Evolutionary conservation across 352 stramenopile species (phyloP).

Genomic region (Plasmopara muralis): DNA sequence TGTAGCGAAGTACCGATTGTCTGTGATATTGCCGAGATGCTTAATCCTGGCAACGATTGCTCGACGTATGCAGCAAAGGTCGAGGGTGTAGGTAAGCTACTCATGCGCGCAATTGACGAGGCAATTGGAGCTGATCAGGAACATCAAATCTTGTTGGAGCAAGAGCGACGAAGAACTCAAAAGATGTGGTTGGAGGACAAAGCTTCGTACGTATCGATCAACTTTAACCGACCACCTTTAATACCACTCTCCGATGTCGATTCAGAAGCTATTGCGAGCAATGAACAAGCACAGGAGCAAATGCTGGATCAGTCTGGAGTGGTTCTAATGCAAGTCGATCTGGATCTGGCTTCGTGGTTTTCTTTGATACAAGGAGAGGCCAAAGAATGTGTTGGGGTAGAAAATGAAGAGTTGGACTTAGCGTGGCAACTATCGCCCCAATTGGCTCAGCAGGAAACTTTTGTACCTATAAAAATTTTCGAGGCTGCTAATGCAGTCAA

Average conservation of each 20-base stretch:
- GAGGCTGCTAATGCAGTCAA: constrained; percentile 19
- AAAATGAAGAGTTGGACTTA: constrained; percentile 1
- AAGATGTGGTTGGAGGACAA: constrained; percentile 32
- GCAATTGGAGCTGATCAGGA: constrained; percentile 27
- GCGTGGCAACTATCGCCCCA: constrained; percentile 40
- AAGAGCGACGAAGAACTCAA: constrained; percentile 24
- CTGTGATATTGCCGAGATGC: constrained; percentile 24
- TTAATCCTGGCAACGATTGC: not conserved
- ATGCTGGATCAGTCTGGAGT: constrained; percentile 15
- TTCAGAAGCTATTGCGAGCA: not conserved
- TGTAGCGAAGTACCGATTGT: constrained; percentile 41
- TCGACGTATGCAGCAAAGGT: constrained; percentile 6
- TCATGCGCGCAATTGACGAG: constrained; percentile 37
- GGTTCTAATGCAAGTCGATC: constrained; percentile 52
- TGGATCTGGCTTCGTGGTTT: constrained; percentile 71
- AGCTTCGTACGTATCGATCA: constrained; percentile 19
- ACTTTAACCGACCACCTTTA: constrained; percentile 2
- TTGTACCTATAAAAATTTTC: constrained; percentile 37
- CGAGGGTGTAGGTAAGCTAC: constrained; percentile 20
- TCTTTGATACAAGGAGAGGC: constrained; percentile 26
- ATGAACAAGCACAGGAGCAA: not conserved
- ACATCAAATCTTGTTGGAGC: constrained; percentile 26
- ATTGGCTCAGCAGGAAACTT: constrained; percentile 34
- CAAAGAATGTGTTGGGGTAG: not conserved
- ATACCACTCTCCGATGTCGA: too few species aligned